Conservation (phyloP, 1,284 basidiomycete species). For the Malassezia globosa region DNA sequence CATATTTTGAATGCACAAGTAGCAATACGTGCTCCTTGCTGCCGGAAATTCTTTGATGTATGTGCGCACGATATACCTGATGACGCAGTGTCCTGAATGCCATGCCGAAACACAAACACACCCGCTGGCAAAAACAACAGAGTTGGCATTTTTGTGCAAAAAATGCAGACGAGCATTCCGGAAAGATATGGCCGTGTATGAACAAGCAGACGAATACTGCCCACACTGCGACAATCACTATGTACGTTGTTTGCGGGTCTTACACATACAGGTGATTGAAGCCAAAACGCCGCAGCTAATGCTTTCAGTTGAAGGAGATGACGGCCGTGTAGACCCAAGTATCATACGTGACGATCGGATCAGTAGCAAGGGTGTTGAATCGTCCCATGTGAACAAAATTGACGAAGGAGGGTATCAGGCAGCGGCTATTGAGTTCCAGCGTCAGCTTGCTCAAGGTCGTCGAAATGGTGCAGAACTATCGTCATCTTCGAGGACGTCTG, state of each 20-base stretch:
- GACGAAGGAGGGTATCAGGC: constrained; percentile 39
- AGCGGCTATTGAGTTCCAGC: constrained; percentile 18
- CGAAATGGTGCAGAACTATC: constrained; percentile 16
- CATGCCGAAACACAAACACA: constrained; percentile 72
- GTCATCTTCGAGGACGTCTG: constrained; percentile 14
- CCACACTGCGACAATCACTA: constrained; percentile 97
- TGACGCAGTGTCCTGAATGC: constrained; percentile 70
- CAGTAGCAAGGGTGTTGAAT: neutral
- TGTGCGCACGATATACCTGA: constrained; percentile 7
- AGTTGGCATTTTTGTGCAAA: constrained; percentile 92
- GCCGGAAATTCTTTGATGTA: constrained; percentile 45
- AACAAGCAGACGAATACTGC: constrained; percentile 94
- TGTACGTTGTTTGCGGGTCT: constrained; percentile 52
- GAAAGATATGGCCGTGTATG: constrained; percentile 80
- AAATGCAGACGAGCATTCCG: constrained; percentile 95
- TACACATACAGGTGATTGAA: constrained; percentile 63
- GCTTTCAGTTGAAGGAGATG: constrained; percentile 76
- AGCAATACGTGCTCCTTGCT: constrained; percentile 43
- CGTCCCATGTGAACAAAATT: constrained; percentile 28
- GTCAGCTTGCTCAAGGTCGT: constrained; percentile 14
- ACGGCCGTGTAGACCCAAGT: constrained; percentile 67
- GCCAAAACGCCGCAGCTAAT: constrained; percentile 81
- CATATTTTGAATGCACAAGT: constrained; percentile 47
- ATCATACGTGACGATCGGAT: constrained; percentile 15
- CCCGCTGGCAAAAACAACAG: constrained; percentile 61